Conservation (phyloP, 2,329 filamentous ascomycete genomes). For the Penicillium thymicola region DNA sequence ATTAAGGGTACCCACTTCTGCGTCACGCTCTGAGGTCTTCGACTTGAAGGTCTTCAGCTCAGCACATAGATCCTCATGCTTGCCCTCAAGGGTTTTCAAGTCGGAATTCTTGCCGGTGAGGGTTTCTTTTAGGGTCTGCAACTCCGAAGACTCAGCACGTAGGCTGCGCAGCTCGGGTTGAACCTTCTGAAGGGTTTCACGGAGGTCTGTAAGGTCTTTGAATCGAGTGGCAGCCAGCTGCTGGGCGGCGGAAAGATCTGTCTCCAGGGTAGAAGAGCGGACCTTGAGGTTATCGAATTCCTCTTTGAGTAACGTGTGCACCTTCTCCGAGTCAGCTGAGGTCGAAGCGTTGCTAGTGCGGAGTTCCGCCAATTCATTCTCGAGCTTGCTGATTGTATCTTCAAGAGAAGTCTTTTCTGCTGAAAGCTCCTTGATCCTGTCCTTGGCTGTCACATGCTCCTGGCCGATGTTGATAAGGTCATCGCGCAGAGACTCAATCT, state of each 20-base stretch:
- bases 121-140: conserved; percentile 74
- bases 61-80: conserved; percentile 74
- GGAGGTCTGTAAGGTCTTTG: conserved; percentile 79
- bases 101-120: conserved; percentile 61
- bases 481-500: conserved; percentile 79
- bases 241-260: conserved; percentile 80
- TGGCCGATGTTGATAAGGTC: conserved; percentile 75
- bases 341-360: conserved; percentile 47
- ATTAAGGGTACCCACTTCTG: conserved; percentile 72
- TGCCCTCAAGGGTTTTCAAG: conserved; percentile 72
- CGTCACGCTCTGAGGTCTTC: conserved; percentile 68
- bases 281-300: conserved; percentile 71
- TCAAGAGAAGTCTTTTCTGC: conserved; percentile 66
- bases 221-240: conserved; percentile 82
- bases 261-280: conserved; percentile 68
- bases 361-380: conserved; percentile 65
- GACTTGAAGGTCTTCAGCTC: conserved; percentile 70
- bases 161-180: conserved; percentile 81
- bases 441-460: conserved; percentile 79
- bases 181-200: conserved; percentile 75
- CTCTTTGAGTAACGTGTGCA: conserved; percentile 53
- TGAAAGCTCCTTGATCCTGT: conserved; percentile 67
- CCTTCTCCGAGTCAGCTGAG: conserved; percentile 49
- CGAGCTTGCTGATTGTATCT: conserved; percentile 62
- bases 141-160: conserved; percentile 69